Evolutionary conservation across 208 protist species (phyloP).

Genomic region (Sergeia podlipaevii): DNA sequence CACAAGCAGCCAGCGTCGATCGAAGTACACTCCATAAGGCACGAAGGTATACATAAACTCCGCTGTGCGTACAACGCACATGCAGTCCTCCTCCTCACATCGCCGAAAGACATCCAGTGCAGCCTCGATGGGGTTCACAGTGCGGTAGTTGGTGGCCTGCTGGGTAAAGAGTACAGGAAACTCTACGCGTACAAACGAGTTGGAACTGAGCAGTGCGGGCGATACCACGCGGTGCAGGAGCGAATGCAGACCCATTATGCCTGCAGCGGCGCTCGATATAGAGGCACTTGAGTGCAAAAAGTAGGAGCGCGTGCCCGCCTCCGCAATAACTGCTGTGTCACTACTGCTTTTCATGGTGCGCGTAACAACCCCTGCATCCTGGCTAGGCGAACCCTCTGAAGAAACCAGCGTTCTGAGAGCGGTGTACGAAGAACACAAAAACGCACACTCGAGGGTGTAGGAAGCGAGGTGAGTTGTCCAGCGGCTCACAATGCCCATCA

Average conservation of each 20-base stretch:
- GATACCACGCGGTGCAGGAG: conserved; percentile 47
- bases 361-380: no score
- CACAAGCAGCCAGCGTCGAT: conserved; percentile 60
- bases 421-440: no score
- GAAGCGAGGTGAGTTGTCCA: no score
- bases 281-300: conserved; percentile 15
- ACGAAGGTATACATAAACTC: conserved; percentile 48
- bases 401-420: no score
- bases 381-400: no score
- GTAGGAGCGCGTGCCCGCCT: conserved; percentile 8
- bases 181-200: conserved; percentile 32
- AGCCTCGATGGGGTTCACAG: conserved; percentile 48
- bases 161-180: conserved; percentile 76
- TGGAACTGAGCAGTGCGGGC: conserved; percentile 58
- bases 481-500: no score
- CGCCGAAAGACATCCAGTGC: conserved; percentile 57
- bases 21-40: conserved; percentile 29
- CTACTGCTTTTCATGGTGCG: no score
- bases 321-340: no score
- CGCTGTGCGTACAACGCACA: conserved; percentile 56
- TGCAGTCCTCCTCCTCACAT: conserved; percentile 69
- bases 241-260: conserved; percentile 26
- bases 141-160: conserved; percentile 44
- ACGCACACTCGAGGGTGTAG: no score
- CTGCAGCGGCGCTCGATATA: not conserved